Base-by-base conservation (phyloP, 495 filamentous ascomycete species). In the Pyronema domesticum region DNA sequence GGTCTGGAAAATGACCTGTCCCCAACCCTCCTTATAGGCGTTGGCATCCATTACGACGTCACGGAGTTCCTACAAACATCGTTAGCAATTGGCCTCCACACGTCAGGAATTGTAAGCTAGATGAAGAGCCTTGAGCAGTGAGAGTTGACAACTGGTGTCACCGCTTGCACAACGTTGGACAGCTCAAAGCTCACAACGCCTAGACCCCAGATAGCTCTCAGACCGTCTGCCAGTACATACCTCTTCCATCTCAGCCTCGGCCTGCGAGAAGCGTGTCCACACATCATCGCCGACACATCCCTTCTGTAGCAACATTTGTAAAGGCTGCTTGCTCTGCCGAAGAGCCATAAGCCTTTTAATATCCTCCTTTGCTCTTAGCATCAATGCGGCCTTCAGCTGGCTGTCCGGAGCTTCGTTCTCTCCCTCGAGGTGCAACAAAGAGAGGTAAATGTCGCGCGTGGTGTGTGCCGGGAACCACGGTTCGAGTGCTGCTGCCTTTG, bases 21-120 rank as follows among this genome's bases (percentile, higher is more conserved):
- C 91, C 91, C 91, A 98, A 60, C 80, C 79, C 9, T 85, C 79
- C 5, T 74, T 70, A 56, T 94, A 83, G 18, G 83, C 88, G 64
- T 96, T 98, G 51, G 91, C 91, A 85, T 98, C 91, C 60, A 80
- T 76, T 36, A 95, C 86, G 42, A 95, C 88, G 71, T 98, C 91
- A 57, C 83, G 74, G 36, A 98, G 72, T 69, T 98, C 91, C 56
- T 66, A 33, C 11, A 30, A 30, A 30, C 5, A 30, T 1, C 23
- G 6, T 30, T 45, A 3, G 15, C 15, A 45, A 11, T 53, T 17
- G 6, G 39, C 11, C 15, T 43, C 39, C 39, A 6, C 39, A 17
- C 39, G 3, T 43, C 39, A 43, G 1, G 39, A 43, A 43, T 43
- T n/a, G 39, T 1, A 43, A 17, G 39, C 13, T 13, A 43, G 1